A percentile compares a stretch with the other conserved stretches of the same genome.
Evolutionary conservation across 139 green algal genomes (phyloP).

Genomic region (Edaphochlamys debaryana): DNA sequence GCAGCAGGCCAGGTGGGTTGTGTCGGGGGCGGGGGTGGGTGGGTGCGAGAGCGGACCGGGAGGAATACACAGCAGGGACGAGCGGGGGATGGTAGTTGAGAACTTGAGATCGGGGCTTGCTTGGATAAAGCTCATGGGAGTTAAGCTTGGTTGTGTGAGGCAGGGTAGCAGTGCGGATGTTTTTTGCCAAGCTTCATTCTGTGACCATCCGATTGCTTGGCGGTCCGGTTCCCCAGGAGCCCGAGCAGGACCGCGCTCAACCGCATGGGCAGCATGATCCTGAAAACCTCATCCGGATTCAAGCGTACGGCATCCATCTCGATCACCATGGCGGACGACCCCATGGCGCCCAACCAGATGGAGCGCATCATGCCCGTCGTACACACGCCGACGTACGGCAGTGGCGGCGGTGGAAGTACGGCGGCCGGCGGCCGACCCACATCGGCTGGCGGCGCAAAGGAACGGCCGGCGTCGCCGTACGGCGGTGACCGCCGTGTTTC

Average conservation of each 20-base stretch:
- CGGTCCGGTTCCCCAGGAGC: no score
- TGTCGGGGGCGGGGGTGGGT: no score
- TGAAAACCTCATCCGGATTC: conserved; percentile 24
- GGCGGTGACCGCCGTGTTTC: not conserved
- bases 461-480: not conserved
- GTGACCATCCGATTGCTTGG: no score
- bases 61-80: no score
- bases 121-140: no score
- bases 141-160: no score
- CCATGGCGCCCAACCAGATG: conserved; percentile 35
- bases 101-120: no score
- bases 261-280: conserved; percentile 18
- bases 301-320: conserved; percentile 33
- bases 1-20: no score
- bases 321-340: conserved; percentile 41
- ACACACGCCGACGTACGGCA: not conserved
- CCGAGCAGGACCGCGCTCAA: not conserved
- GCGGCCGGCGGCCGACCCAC: not conserved
- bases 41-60: no score
- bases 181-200: no score
- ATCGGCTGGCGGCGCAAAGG: not conserved
- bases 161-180: no score
- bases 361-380: conserved; percentile 24
- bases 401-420: not conserved
- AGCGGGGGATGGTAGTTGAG: no score